phyloP scores from a whole-genome alignment of 495 filamentous ascomycete species.

The Podospora australis region DNA sequence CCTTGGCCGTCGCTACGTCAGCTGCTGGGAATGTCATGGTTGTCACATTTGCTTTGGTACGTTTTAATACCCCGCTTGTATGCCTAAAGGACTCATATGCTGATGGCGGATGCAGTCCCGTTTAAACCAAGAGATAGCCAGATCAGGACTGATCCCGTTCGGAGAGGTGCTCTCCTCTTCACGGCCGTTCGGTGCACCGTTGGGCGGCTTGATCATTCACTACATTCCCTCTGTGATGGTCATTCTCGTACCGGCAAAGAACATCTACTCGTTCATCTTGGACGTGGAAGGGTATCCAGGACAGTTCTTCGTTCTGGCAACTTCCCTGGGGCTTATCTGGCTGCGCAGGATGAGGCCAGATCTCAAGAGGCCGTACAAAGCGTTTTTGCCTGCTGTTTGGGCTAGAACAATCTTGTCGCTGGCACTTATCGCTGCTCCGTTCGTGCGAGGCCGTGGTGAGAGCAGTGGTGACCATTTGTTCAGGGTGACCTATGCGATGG shows the following conservation, averaged over 20 bases:
- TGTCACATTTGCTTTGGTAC: conserved; percentile 59
- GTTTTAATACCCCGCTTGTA: conserved; percentile 1
- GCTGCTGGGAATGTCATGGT: conserved; percentile 66
- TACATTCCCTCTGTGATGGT: conserved; percentile 62
- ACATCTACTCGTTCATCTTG: conserved; percentile 68
- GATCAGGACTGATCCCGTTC: conserved; percentile 58
- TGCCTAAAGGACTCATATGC: background rate
- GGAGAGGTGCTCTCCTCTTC: conserved; percentile 56
- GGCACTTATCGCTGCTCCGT: conserved; percentile 48
- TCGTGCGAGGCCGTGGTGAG: conserved; percentile 43
- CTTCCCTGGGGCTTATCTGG: conserved; percentile 53
- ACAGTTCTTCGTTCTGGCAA: conserved; percentile 54
- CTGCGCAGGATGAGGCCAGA: conserved; percentile 56
- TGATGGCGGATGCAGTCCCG: conserved; percentile 47
- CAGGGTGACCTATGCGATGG: conserved; percentile 67
- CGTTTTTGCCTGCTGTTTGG: conserved; percentile 52
- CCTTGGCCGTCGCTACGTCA: conserved; percentile 51
- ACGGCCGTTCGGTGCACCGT: conserved; percentile 59
- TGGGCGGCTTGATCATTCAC: conserved; percentile 61
- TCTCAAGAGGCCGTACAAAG: conserved; percentile 60
- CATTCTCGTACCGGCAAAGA: conserved; percentile 56
- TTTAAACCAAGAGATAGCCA: conserved; percentile 45
- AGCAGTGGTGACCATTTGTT: conserved; percentile 54
- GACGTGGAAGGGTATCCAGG: conserved; percentile 66
- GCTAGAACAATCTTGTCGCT: conserved; percentile 40